These are phyloP conservation scores for Beverwykella pulmonaria DNA, from an alignment of 495 filamentous ascomycete species.

Conservation along the genomic window DNA sequence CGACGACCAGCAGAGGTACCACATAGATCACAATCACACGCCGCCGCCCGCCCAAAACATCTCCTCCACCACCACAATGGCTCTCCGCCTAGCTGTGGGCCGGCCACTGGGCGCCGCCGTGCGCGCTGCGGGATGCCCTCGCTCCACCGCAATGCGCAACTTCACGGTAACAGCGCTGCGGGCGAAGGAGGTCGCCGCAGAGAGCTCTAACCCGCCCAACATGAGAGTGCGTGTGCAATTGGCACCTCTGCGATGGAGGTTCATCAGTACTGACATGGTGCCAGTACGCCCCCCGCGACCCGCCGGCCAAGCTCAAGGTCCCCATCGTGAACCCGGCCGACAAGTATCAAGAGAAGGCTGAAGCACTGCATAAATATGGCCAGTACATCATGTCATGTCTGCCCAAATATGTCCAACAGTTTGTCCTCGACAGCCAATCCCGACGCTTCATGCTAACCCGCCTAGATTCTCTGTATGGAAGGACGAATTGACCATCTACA, in stretches of 20 bases:
- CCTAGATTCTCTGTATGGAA: constrained; percentile 91
- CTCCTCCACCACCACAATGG: constrained; percentile 34
- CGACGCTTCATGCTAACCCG: neutral
- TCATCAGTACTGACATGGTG: constrained; percentile 1
- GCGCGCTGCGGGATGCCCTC: constrained; percentile 30
- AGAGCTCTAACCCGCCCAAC: constrained; percentile 43
- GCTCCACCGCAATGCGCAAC: constrained; percentile 30
- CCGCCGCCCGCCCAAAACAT: constrained; percentile 19
- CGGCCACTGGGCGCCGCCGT: constrained; percentile 36
- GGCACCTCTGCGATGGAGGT: neutral
- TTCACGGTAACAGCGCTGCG: constrained; percentile 42
- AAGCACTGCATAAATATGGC: constrained; percentile 87
- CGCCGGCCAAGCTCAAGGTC: constrained; percentile 65
- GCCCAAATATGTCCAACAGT: constrained; percentile 96
- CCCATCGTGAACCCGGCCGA: constrained; percentile 90
- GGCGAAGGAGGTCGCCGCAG: constrained; percentile 38
- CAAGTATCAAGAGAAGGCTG: constrained; percentile 82
- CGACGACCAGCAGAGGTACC: constrained; percentile 20
- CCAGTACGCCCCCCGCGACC: constrained; percentile 36
- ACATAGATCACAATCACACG: constrained; percentile 16
- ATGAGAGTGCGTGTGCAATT: constrained; percentile 48
- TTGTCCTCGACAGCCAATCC: neutral
- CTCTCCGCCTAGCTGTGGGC: constrained; percentile 36
- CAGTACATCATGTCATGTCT: constrained; percentile 95
- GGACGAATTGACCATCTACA: constrained; percentile 94